phyloP scores from a whole-genome alignment of 2,329 filamentous ascomycete species.

The Nigrospora sphaerica region DNA sequence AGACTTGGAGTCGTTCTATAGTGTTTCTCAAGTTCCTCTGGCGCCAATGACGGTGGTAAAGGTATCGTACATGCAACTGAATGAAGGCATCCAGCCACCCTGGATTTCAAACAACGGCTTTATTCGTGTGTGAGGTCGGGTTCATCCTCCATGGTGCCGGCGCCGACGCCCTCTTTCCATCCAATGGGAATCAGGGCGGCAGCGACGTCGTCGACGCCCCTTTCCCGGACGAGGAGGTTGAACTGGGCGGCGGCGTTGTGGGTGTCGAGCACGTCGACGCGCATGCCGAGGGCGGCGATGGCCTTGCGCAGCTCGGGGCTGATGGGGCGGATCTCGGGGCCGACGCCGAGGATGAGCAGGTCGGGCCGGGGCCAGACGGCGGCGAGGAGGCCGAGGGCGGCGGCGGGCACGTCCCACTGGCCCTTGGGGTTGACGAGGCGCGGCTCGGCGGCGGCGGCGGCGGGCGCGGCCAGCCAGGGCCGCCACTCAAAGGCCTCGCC shows the following conservation, averaged over 20 bases:
- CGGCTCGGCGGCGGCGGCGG: conserved; percentile 20
- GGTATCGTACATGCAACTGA: no score
- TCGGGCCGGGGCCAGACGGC: conserved; percentile 87
- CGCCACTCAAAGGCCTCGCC: conserved; percentile 87
- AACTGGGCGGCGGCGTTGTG: conserved; percentile 91
- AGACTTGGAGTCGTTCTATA: no score
- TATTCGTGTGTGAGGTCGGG: conserved; percentile 4
- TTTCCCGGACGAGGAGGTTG: conserved; percentile 89
- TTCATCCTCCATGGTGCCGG: conserved; percentile 8
- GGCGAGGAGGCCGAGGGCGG: conserved; percentile 68
- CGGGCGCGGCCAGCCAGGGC: conserved; percentile 57
- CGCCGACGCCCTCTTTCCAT: conserved; percentile 59
- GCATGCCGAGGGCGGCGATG: conserved; percentile 72
- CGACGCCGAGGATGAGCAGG: conserved; percentile 82
- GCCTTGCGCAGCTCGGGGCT: conserved; percentile 65
- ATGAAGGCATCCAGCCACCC: neutral
- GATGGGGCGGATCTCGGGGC: conserved; percentile 66
- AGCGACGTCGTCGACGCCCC: conserved; percentile 77
- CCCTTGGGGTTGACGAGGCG: conserved; percentile 66
- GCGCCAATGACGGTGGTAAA: no score
- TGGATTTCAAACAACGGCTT: neutral
- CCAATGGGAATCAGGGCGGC: conserved; percentile 83
- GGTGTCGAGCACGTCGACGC: conserved; percentile 85
- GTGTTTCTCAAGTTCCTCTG: no score
- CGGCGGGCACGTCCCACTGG: conserved; percentile 68